Base-by-base conservation (phyloP, 2,329 filamentous ascomycete genomes). In the Arthrocladium fulminans region DNA sequence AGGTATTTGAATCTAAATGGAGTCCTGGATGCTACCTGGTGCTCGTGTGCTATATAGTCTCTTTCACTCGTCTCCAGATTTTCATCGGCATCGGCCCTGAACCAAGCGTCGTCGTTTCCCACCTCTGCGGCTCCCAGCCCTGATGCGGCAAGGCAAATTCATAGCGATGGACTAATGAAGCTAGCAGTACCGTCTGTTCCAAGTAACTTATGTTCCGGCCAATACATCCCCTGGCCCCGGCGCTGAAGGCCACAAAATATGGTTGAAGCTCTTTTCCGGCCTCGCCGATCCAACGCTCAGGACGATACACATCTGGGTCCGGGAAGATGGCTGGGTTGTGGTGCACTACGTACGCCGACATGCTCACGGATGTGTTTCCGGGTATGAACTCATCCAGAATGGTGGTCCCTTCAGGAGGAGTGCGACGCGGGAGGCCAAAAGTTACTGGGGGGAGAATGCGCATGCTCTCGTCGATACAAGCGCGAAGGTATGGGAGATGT, bases 401-500 rank as follows among this genome's bases (percentile, higher is more conserved):
- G 2, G 58, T 53, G 5, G 59, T 50, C 0, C 73, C 74, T 43
- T 72, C 69, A 0, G 65, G 50, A 0, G 72, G 73, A 0, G 72
- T 74, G 39, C 65, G 60, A 5, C 73, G 67, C 1, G 67, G 63
- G 3, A 76, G 64, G 1, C 67, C 67, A 22, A 67, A 63, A 0
- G 69, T 61, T 0, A 66, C 70, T 0, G 72, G 71, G 0, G 71
- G 70, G 44, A 61, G 65, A 3, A 75, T 55, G 1, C 73, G 68
- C 2, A 75, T 54, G 0, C 66, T 65, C 53, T 77, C 75, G 51
- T 78, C 73, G 10, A 77, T 59, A 50, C 69, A 75, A 3, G 72
- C 74, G 15, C 69, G 67, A 3, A 78, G 70, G 56, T 75, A 77
- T 0, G 73, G 73, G 0, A 76, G 61, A 48, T 75, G 63, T 49